These are phyloP conservation scores for Mimosa pudica DNA, from an alignment of 306 rosid genomes.

Conservation along the genomic window DNA sequence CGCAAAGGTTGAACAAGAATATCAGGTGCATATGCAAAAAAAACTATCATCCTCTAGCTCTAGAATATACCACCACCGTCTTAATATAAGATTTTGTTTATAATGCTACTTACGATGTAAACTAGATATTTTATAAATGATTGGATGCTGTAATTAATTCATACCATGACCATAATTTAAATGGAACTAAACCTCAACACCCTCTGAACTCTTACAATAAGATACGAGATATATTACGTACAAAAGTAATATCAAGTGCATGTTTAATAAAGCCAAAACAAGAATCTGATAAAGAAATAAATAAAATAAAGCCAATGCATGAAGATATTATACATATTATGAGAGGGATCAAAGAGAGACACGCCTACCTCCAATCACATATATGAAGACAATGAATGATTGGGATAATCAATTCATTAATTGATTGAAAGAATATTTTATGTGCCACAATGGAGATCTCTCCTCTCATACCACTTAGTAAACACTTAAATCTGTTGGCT, in stretches of 20 bases:
- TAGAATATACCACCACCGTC: too few species aligned
- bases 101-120: too few species aligned
- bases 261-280: conserved; percentile 21
- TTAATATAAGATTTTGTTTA: too few species aligned
- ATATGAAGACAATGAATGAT: conserved; percentile 5
- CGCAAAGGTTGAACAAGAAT: too few species aligned
- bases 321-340: conserved; percentile 17
- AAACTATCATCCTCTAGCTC: too few species aligned
- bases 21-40: too few species aligned
- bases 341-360: conserved; percentile 35
- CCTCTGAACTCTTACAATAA: not conserved
- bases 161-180: too few species aligned
- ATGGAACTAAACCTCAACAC: not conserved
- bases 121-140: too few species aligned
- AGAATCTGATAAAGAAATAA: not conserved
- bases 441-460: conserved; percentile 36
- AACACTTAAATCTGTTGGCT: conserved; percentile 54
- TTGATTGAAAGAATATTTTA: conserved; percentile 1
- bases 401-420: conserved; percentile 11
- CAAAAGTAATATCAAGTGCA: not conserved
- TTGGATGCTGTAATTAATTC: too few species aligned
- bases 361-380: conserved; percentile 46
- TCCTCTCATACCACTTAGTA: conserved; percentile 27
- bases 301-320: conserved; percentile 21
- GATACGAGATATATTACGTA: not conserved